Evolutionary conservation across 2,329 filamentous ascomycete species (phyloP), one percentile per base, ranked within the genome.

Genomic region (Leptographium flavum): DNA sequence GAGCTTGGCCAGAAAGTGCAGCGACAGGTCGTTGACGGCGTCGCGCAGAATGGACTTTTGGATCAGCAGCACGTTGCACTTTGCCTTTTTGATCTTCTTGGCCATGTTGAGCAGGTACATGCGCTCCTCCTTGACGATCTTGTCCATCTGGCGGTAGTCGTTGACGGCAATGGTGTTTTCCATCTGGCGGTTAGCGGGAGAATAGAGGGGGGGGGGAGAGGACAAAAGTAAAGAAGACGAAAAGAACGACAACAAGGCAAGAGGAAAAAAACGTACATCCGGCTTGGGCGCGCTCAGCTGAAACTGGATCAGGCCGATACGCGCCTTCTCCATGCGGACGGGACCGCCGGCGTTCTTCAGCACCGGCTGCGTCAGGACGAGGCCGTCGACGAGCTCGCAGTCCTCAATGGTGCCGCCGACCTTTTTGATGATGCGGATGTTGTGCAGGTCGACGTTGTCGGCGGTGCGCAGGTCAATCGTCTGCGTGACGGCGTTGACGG

Each of bases 51-150:
- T 98, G 14, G 90, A 96, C 69, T 98, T 98, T 61, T 98, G 92
- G 56, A 98, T 96, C 54, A 98, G 73, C 38, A 96, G 79, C 37
- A 98, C 92, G 58, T 98, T 98, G 70, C 92, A 98, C 73, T 96
- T 98, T 55, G 92, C 88, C 75, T 96, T 98, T 71, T 96, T 95
- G 66, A 98, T 98, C 76, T 96, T 98, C 78, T 98, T 96, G 61
- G 93, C 88, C 79, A 98, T 85, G 72, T 96, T 96, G 48, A 98
- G 76, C 52, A 98, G 78, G 67, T 98, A 98, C 55, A 92, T 85
- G 55, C 92, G 86, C 71, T 98, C 92, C 69, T 98, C 92, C 70
- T 98, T 98, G 56, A 98, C 77, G 54, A 98, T 98, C 76, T 96
- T 98, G 73, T 98, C 92, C 92, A 98, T 98, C 64, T 98, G 92